Evolutionary conservation across 1,139 yeast genomes (phyloP).

Genomic region (Saccharomyces hybrid): DNA sequence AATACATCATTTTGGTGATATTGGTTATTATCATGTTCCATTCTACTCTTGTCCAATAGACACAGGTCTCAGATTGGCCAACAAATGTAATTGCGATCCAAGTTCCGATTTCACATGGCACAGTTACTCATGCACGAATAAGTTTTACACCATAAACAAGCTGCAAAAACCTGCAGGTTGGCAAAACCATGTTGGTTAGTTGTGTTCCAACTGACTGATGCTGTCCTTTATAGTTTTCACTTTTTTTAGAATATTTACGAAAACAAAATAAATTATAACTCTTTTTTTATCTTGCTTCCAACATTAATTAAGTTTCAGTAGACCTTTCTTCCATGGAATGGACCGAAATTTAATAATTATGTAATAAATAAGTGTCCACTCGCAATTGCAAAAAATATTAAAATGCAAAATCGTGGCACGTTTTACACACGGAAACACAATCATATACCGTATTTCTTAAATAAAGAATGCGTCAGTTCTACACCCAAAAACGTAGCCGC

Average conservation of each 20-base stretch:
- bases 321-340: background rate
- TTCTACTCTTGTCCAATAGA: constrained; percentile 77
- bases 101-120: constrained; percentile 76
- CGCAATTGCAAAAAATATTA: background rate
- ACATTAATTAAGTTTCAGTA: background rate
- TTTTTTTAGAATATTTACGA: background rate
- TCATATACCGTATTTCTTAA: constrained; percentile 36
- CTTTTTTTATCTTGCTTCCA: background rate
- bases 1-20: constrained; percentile 71
- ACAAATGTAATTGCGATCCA: constrained; percentile 69
- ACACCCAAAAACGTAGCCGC: constrained; percentile 97
- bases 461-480: constrained; percentile 70
- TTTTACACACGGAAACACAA: background rate
- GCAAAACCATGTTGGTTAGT: constrained; percentile 44
- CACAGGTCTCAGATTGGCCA: constrained; percentile 41
- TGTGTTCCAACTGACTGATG: too few relatives aligned
- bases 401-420: background rate
- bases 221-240: background rate
- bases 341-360: background rate
- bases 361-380: background rate
- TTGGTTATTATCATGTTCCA: constrained; percentile 79
- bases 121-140: constrained; percentile 76
- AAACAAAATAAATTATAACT: background rate
- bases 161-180: constrained; percentile 68
- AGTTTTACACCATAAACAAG: constrained; percentile 57